These are phyloP conservation scores for Colletotrichum gloeosporioides DNA, from an alignment of 2,329 filamentous ascomycete species.

Conservation along the genomic window DNA sequence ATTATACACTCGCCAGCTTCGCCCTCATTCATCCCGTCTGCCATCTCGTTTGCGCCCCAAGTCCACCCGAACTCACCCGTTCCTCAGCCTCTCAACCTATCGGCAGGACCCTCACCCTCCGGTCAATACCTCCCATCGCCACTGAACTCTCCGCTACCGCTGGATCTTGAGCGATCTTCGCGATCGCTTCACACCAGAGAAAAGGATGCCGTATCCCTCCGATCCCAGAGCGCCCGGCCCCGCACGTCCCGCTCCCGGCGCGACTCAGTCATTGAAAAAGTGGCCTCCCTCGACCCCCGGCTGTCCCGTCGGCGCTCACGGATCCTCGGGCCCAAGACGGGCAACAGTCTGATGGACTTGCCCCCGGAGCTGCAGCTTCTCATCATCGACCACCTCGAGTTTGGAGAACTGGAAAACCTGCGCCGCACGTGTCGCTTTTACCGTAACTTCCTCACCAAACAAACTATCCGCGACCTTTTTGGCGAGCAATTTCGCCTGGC, in stretches of 20 bases:
- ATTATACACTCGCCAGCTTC: slow-evolving; percentile 1
- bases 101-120: not conserved
- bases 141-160: slow-evolving; percentile 11
- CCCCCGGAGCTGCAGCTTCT: slow-evolving; percentile 48
- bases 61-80: slow-evolving; percentile 14
- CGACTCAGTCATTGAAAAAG: slow-evolving; percentile 21
- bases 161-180: slow-evolving; percentile 4
- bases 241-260: slow-evolving; percentile 18
- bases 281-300: slow-evolving; percentile 16
- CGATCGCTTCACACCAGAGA: not conserved
- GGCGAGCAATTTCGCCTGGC: slow-evolving; percentile 33
- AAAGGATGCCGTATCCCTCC: slow-evolving; percentile 8
- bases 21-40: slow-evolving; percentile 12
- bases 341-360: slow-evolving; percentile 35
- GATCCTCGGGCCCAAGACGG: slow-evolving; percentile 8
- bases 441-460: slow-evolving; percentile 37
- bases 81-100: slow-evolving; percentile 17
- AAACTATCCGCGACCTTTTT: slow-evolving; percentile 40
- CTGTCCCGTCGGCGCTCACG: slow-evolving; percentile 7
- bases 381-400: slow-evolving; percentile 44
- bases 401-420: slow-evolving; percentile 47
- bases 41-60: slow-evolving; percentile 20
- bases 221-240: slow-evolving; percentile 11
- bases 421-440: slow-evolving; percentile 45
- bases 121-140: slow-evolving; percentile 11